Evolutionary conservation across 257 asterid genomes (phyloP).

Genomic region (Solanum chiquidenum): DNA sequence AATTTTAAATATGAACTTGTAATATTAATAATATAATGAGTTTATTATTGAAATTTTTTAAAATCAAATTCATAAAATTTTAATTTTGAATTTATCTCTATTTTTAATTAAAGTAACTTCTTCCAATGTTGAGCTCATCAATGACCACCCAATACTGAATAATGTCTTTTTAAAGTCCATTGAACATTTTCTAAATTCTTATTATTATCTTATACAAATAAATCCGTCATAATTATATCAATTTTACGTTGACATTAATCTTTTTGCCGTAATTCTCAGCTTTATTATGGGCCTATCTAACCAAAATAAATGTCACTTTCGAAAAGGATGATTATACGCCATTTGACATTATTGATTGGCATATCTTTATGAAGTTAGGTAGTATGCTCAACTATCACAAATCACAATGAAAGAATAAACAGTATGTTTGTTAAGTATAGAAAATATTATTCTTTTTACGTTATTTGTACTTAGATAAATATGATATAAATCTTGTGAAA

Average conservation of each 20-base stretch:
- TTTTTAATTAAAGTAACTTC: not conserved
- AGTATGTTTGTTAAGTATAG: not conserved
- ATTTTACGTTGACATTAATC: not conserved
- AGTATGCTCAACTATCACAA: not conserved
- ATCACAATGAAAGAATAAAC: not conserved
- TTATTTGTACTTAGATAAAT: not conserved
- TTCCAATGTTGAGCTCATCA: not conserved
- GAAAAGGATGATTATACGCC: not conserved
- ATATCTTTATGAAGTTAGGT: not conserved
- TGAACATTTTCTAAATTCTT: not conserved
- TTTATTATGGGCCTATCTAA: not conserved
- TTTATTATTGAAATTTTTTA: not conserved
- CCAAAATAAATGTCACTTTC: not conserved
- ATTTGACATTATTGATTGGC: not conserved
- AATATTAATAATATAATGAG: not conserved
- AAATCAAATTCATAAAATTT: not conserved
- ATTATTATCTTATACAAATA: not conserved
- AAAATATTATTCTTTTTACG: not conserved
- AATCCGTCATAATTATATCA: not conserved
- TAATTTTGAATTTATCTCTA: accelerated
- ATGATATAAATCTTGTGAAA: not conserved
- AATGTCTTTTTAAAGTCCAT: not conserved
- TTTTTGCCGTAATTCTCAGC: not conserved
- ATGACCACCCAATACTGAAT: not conserved
- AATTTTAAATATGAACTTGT: not conserved